phyloP scores from a whole-genome alignment of 768 basidiomycete genomes.

The Cyclocybe aegerita region DNA sequence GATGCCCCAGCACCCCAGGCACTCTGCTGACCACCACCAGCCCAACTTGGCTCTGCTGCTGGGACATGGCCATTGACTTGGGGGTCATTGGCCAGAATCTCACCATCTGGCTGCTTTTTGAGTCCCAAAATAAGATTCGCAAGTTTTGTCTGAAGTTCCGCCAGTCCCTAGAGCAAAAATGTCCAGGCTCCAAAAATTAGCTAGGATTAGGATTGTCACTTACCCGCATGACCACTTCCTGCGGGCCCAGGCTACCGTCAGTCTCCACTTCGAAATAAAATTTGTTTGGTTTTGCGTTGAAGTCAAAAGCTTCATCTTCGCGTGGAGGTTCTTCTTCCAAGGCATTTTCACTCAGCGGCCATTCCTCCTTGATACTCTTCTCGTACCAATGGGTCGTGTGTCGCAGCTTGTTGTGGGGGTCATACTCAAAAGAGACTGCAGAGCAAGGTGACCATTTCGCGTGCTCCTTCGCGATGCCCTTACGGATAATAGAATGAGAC shows the following conservation, averaged over 20 bases:
- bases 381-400: conserved; percentile 98
- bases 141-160: conserved; percentile 77
- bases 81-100: conserved; percentile 44
- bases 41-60: conserved; percentile 14
- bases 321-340: conserved; percentile 78
- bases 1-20: conserved; percentile 24
- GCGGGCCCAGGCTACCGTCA: conserved; percentile 84
- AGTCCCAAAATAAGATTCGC: conserved; percentile 78
- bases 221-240: conserved; percentile 88
- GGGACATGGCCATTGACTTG: conserved; percentile 30
- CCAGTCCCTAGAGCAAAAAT: conserved; percentile 54
- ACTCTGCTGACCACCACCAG: conserved; percentile 23
- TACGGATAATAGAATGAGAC: conserved; percentile 4
- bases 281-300: conserved; percentile 79
- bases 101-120: conserved; percentile 61
- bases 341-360: conserved; percentile 89
- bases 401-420: conserved; percentile 94
- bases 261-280: conserved; percentile 97
- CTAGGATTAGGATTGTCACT: background rate
- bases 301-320: conserved; percentile 86
- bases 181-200: conserved; percentile 2
- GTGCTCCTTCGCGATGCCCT: conserved; percentile 98
- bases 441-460: conserved; percentile 99
- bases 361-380: conserved; percentile 75
- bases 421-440: conserved; percentile 95